Evolutionary conservation across 2,329 filamentous ascomycete genomes (phyloP).

Genomic region (Scedosporium dehoogii): DNA sequence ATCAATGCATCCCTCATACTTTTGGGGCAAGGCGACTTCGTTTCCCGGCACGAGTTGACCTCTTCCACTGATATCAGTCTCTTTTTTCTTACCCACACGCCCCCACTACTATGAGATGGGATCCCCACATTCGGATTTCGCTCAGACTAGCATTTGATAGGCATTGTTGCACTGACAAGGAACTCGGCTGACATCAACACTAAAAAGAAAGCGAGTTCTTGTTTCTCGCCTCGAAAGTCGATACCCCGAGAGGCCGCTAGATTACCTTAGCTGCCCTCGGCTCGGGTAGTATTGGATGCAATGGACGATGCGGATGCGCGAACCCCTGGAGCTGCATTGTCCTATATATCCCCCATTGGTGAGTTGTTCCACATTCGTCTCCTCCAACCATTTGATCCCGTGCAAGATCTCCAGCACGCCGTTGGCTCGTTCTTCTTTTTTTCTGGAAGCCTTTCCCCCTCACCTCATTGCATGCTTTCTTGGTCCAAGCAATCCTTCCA

Average conservation of each 20-base stretch:
- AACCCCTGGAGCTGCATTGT: conserved; percentile 32
- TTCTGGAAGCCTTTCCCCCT: conserved; percentile 4
- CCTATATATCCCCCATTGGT: conserved; percentile 47
- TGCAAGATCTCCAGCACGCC: conserved; percentile 29
- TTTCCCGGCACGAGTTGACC: not conserved
- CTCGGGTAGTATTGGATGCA: not conserved
- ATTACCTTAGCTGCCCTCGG: conserved; percentile 1
- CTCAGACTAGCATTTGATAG: not conserved
- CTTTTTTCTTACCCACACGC: not conserved
- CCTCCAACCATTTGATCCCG: conserved; percentile 39
- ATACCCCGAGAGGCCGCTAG: not conserved
- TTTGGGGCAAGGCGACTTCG: not conserved
- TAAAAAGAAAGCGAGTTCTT: not conserved
- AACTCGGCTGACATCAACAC: not conserved
- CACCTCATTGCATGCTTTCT: not conserved
- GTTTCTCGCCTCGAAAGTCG: not conserved
- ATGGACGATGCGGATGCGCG: conserved; percentile 16
- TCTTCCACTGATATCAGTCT: not conserved
- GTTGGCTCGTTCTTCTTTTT: conserved; percentile 29
- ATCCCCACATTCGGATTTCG: not conserved
- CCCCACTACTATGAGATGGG: not conserved
- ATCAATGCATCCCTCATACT: not conserved
- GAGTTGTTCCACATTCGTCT: conserved; percentile 26
- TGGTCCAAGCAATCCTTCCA: not conserved
- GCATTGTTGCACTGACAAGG: not conserved